These are phyloP conservation scores for Somion occarium DNA, from an alignment of 1,284 basidiomycete species.

Conservation along the genomic window DNA sequence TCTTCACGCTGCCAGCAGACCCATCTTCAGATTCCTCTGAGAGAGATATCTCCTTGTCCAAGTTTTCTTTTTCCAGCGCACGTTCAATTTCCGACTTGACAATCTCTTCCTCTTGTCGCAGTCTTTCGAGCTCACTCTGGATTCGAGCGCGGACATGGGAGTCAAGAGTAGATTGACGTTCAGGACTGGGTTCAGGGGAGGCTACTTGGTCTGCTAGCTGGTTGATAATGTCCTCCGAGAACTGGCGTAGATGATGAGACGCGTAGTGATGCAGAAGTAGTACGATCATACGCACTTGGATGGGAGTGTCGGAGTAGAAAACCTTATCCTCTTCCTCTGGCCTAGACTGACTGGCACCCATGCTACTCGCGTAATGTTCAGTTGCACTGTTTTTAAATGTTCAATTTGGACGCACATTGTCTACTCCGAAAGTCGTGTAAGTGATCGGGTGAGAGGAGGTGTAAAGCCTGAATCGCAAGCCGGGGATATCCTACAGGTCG, in stretches of 20 bases:
- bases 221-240: constrained; percentile 72
- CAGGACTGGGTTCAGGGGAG: constrained; percentile 51
- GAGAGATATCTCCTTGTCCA: constrained; percentile 61
- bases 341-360: constrained; percentile 68
- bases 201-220: constrained; percentile 62
- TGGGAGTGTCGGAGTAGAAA: constrained; percentile 56
- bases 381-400: too few species aligned
- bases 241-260: constrained; percentile 37
- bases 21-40: constrained; percentile 35
- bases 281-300: constrained; percentile 44
- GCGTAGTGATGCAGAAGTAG: not conserved
- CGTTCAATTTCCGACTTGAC: constrained; percentile 64
- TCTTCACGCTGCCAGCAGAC: constrained; percentile 45
- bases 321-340: constrained; percentile 49
- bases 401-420: too few species aligned
- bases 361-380: too few species aligned
- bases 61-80: constrained; percentile 75
- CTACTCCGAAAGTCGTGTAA: too few species aligned
- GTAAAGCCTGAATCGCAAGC: too few species aligned
- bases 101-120: constrained; percentile 61
- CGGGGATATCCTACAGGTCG: too few species aligned
- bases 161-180: constrained; percentile 69
- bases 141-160: constrained; percentile 64
- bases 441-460: too few species aligned
- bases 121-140: constrained; percentile 52